Evolutionary conservation across 306 rosid genomes (phyloP).

Genomic region (Heteromeles arbutifolia): DNA sequence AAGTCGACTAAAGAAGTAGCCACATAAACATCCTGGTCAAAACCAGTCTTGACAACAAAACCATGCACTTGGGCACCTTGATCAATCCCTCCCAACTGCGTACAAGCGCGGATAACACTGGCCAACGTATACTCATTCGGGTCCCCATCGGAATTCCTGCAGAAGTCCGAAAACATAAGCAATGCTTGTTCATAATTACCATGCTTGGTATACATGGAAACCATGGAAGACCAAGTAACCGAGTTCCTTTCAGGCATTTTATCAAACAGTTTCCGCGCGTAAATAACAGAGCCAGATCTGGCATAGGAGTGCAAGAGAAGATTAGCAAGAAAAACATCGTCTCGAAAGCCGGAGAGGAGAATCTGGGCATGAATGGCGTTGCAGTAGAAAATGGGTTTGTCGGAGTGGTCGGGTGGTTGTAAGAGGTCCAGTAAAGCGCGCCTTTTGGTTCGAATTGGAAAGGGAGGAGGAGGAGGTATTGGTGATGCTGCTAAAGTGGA

Average conservation of each 20-base stretch:
- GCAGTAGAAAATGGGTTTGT: slow-evolving; percentile 16
- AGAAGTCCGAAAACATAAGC: slow-evolving; percentile 38
- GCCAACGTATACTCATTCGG: slow-evolving; percentile 74
- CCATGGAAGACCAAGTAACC: slow-evolving; percentile 70
- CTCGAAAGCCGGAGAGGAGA: slow-evolving; percentile 48
- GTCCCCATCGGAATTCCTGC: slow-evolving; percentile 34
- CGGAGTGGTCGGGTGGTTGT: slow-evolving; percentile 25
- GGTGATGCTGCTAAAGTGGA: slow-evolving; percentile 13
- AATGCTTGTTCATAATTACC: slow-evolving; percentile 42
- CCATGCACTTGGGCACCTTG: slow-evolving; percentile 60
- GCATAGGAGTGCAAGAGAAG: slow-evolving; percentile 42
- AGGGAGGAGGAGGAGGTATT: not conserved
- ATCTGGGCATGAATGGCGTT: slow-evolving; percentile 53
- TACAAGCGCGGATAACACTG: slow-evolving; percentile 57
- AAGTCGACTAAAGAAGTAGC: slow-evolving; percentile 76
- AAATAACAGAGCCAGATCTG: slow-evolving; percentile 19
- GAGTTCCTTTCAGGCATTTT: slow-evolving; percentile 55
- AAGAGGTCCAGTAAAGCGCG: slow-evolving; percentile 48
- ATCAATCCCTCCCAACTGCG: slow-evolving; percentile 39
- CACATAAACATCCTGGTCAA: slow-evolving; percentile 65
- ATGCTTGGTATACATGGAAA: slow-evolving; percentile 68
- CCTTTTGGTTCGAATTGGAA: slow-evolving; percentile 27
- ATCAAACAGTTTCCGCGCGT: slow-evolving; percentile 65
- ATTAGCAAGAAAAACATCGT: slow-evolving; percentile 58
- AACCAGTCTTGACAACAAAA: slow-evolving; percentile 52